Conservation (phyloP, 305 asterid species). For the Rubia peregrina region DNA sequence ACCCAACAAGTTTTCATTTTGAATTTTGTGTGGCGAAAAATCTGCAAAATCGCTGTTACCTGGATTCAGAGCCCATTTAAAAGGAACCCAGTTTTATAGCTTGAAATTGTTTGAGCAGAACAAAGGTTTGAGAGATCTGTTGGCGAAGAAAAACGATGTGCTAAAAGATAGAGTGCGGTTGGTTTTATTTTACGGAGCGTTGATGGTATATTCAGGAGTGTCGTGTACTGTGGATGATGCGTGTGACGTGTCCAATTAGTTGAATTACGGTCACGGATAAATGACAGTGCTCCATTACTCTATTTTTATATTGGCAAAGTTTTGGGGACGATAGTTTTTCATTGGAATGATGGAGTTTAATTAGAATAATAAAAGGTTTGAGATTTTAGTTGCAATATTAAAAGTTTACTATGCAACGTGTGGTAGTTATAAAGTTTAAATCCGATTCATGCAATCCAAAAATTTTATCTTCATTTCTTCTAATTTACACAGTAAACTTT, state of each 20-base stretch:
- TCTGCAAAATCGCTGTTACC: conserved; percentile 4
- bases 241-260: not conserved
- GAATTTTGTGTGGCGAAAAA: not conserved
- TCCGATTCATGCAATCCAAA: too few relatives aligned
- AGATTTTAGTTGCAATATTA: too few relatives aligned
- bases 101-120: conserved; percentile 1
- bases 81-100: not conserved
- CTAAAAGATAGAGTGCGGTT: not conserved
- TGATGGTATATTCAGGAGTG: not conserved
- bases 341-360: too few relatives aligned
- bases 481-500: too few relatives aligned
- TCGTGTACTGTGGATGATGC: not conserved
- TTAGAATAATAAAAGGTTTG: too few relatives aligned
- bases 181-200: not conserved
- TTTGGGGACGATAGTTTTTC: too few relatives aligned
- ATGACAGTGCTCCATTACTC: not conserved
- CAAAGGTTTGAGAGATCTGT: conserved; percentile 4
- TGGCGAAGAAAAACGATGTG: conserved; percentile 13
- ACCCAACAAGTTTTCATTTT: conserved; percentile 7
- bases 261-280: not conserved
- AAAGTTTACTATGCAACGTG: too few relatives aligned
- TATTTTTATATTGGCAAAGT: too few relatives aligned
- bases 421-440: too few relatives aligned
- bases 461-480: too few relatives aligned
- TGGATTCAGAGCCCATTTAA: conserved; percentile 16